Conservation (phyloP, 495 filamentous ascomycete species). For the Aspergillus sparsus region DNA sequence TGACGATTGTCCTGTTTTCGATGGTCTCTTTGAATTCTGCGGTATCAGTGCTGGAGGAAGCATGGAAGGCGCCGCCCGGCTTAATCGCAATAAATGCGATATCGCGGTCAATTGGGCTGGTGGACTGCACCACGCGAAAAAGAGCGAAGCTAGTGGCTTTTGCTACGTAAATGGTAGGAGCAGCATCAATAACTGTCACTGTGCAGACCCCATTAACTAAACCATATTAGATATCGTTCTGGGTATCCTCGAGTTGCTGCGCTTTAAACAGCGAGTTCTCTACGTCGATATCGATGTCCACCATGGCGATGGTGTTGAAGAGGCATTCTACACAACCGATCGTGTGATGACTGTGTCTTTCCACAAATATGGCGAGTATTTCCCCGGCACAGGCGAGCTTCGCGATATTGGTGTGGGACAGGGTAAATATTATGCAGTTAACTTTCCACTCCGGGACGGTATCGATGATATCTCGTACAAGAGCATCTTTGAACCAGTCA, state of each 20-base stretch:
- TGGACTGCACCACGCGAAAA: slow-evolving; percentile 95
- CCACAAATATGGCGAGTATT: slow-evolving; percentile 99
- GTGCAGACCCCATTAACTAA: slow-evolving; percentile 13
- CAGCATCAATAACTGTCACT: neutral
- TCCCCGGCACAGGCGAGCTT: slow-evolving; percentile 94
- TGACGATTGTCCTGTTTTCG: slow-evolving; percentile 97
- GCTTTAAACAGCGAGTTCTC: slow-evolving; percentile 88
- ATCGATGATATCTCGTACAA: slow-evolving; percentile 93
- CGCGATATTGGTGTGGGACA: slow-evolving; percentile 91
- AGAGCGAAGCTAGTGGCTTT: slow-evolving; percentile 94
- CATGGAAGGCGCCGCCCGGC: slow-evolving; percentile 91
- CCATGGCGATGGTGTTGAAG: slow-evolving; percentile 96
- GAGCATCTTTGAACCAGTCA: slow-evolving; percentile 93
- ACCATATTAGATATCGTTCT: slow-evolving; percentile 80
- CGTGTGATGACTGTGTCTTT: slow-evolving; percentile 98
- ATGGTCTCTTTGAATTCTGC: slow-evolving; percentile 97
- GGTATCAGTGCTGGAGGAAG: slow-evolving; percentile 95
- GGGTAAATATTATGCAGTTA: slow-evolving; percentile 93
- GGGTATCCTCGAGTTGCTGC: slow-evolving; percentile 91
- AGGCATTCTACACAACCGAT: slow-evolving; percentile 97
- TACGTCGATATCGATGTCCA: slow-evolving; percentile 99
- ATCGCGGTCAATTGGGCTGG: slow-evolving; percentile 98
- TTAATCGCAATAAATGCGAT: slow-evolving; percentile 94
- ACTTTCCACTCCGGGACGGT: slow-evolving; percentile 94
- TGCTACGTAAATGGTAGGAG: slow-evolving; percentile 91